Evolutionary conservation across 495 filamentous ascomycete genomes (phyloP), one percentile per base, ranked within the genome.

Genomic region (Endocarpon pusillum): DNA sequence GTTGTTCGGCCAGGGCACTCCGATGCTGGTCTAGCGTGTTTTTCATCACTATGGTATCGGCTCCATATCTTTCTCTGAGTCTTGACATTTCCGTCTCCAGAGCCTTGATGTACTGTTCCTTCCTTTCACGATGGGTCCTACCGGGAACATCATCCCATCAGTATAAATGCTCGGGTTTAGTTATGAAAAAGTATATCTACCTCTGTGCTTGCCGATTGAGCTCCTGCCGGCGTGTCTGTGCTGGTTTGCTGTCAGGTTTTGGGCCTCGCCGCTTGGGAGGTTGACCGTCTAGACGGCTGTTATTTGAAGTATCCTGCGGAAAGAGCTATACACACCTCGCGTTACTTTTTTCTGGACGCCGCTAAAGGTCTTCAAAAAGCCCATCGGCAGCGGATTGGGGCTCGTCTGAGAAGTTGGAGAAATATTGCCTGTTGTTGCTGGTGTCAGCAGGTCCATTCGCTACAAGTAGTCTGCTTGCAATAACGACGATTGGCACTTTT

Each of bases 191-290:
- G n/a, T 9, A 32, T 4, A 38, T 49, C 45, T 73, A 89, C 86
- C 87, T 76, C 54, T 97, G 89, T 19, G 89, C 89, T 59, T 94
- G 86, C 35, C 89, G 71, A 49, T 97, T 97, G 31, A 94, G 57
- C 48, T 97, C 89, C 47, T 97, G 89, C 31, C 86, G 68, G 24
- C 87, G 65, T n/a, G 86, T 97, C 43, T 91, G 55, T 31, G 89
- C 84, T 3, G 89, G 89, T 45, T 93, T 94, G 59, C 81, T 91
- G 52, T 96, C 89, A 18, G 89, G 89, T 45, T 97, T 97, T 0
- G 89, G 89, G 2, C 89, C 89, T 46, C 89, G 70, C 37, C 81
- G 71, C 57, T 97, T 97, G 3, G 81, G 74, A 16, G 79, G 64
- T 43, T 89, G 73, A 11, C 86, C 86, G 67, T 91, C 87, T 75